Conservation (phyloP, 495 filamentous ascomycete species). For the Delitschia confertaspora region DNA sequence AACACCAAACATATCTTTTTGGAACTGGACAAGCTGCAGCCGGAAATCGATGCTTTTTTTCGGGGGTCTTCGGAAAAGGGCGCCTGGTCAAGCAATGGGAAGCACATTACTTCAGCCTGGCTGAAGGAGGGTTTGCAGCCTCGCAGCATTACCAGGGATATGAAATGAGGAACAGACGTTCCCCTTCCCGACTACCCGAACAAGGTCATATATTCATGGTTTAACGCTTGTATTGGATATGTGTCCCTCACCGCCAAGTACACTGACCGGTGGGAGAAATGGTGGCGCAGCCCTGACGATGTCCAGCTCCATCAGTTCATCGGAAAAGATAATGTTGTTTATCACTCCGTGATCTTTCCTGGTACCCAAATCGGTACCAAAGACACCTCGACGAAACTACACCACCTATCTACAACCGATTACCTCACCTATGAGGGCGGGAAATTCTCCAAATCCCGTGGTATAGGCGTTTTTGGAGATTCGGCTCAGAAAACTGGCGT, state of each 20-base stretch:
- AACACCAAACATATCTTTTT: conserved; percentile 70
- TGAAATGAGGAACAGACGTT: conserved; percentile 78
- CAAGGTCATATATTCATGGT: conserved; percentile 95
- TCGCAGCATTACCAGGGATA: conserved; percentile 83
- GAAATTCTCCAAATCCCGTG: conserved; percentile 89
- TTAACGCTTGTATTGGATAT: conserved; percentile 93
- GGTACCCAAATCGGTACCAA: conserved; percentile 71
- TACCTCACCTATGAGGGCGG: conserved; percentile 91
- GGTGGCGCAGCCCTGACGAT: conserved; percentile 83
- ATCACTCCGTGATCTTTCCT: conserved; percentile 86
- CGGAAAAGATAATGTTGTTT: conserved; percentile 92
- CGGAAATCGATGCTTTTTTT: conserved; percentile 63
- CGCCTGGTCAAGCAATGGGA: conserved; percentile 70
- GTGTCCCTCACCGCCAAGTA: conserved; percentile 88
- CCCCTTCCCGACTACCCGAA: conserved; percentile 45
- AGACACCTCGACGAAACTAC: conserved; percentile 80
- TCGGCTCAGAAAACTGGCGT: conserved; percentile 83
- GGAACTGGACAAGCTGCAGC: conserved; percentile 67
- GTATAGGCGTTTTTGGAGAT: conserved; percentile 82
- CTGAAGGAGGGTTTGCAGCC: conserved; percentile 71
- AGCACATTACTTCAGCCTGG: conserved; percentile 54
- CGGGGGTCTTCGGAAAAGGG: conserved; percentile 51
- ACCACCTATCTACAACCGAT: conserved; percentile 79
- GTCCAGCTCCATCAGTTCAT: conserved; percentile 91
- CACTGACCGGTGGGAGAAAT: conserved; percentile 80